Conservation (phyloP, 768 basidiomycete species). For the Coprinellus aureogranulatus region DNA sequence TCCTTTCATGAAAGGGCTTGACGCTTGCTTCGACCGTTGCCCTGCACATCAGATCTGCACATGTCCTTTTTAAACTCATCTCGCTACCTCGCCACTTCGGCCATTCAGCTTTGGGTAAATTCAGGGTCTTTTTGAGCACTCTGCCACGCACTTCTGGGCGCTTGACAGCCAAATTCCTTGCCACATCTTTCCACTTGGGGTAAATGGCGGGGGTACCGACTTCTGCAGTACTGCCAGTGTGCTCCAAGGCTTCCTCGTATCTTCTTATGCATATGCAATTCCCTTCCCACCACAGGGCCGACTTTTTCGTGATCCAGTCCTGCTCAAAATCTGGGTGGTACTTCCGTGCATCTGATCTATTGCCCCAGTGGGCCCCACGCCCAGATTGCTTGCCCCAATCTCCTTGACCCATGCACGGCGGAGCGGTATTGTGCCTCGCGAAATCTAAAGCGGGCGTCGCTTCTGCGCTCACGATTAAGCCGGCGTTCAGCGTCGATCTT, state of each 20-base stretch:
- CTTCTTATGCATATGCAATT: conserved; percentile 2
- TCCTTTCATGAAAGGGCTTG: not conserved
- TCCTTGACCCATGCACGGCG: not conserved
- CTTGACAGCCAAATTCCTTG: not conserved
- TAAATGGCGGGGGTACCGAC: conserved; percentile 3
- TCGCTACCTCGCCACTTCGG: conserved; percentile 2
- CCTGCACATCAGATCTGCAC: conserved; percentile 5
- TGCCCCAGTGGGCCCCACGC: not conserved
- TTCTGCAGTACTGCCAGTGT: not conserved
- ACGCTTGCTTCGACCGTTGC: not conserved
- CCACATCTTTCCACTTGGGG: not conserved
- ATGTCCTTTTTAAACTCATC: conserved; percentile 4
- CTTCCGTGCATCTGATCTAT: conserved; percentile 3
- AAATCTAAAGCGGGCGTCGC: not conserved
- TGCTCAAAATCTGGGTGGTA: not conserved
- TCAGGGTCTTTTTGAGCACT: conserved; percentile 2
- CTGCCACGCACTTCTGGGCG: not conserved
- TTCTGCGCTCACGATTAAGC: conserved; percentile 26
- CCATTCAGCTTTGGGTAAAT: conserved; percentile 6
- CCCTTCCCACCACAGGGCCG: conserved; percentile 1
- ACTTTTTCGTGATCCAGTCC: conserved; percentile 8
- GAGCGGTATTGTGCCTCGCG: not conserved
- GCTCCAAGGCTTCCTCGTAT: conserved; percentile 3
- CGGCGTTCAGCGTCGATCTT: conserved; percentile 18
- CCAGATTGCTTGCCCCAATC: conserved; percentile 2